Evolutionary conservation across 2,329 filamentous ascomycete genomes (phyloP), one percentile per base, ranked within the genome.

Genomic region (Sporothrix luriei): DNA sequence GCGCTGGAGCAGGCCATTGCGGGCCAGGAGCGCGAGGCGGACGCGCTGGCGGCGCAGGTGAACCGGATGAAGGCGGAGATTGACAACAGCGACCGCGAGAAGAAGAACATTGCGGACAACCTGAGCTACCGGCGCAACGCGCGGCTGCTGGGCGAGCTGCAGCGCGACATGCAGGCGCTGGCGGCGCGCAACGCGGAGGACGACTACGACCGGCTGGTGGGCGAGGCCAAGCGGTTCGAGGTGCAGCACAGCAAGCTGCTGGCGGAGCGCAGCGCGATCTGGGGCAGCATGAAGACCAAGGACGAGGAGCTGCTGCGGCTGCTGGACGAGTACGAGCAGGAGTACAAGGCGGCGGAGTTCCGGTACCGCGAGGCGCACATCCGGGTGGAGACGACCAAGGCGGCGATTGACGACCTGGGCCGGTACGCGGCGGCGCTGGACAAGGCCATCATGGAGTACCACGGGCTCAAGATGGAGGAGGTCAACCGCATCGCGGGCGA

Each of bases 381-480:
- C 81, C 91, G 91, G 74, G 92, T 97, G 0, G 92, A 90, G 81
- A 96, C 94, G 0, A 97, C 93, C 64, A 96, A 94, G 79, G 94
- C 94, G 3, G 94, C 93, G 2, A 92, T 97, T 68, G 93, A 97
- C 70, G 95, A 99, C 77, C 83, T 99, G 48, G 90, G 86, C 7
- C 90, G 92, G 52, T 98, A 97, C 77, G 85, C 88, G 55, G 85
- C 87, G 11, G 95, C 95, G 9, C 85, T 99, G 14, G 94, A 98
- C 82, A 93, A 95, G 77, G 96, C 95, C 61, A 96, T 99, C 76
- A 97, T 99, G 92, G 92, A 92, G 76, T 99, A 94, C 77, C 95
- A 99, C 81, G 87, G 90, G 40, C 83, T 97, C 77, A 99, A 99
- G 83, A 99, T 99, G 95, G 92, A 95, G 75, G 94, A 99, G 78